These are phyloP conservation scores for Trichoderma oligosporum DNA, from an alignment of 2,329 filamentous ascomycete genomes.

Conservation along the genomic window DNA sequence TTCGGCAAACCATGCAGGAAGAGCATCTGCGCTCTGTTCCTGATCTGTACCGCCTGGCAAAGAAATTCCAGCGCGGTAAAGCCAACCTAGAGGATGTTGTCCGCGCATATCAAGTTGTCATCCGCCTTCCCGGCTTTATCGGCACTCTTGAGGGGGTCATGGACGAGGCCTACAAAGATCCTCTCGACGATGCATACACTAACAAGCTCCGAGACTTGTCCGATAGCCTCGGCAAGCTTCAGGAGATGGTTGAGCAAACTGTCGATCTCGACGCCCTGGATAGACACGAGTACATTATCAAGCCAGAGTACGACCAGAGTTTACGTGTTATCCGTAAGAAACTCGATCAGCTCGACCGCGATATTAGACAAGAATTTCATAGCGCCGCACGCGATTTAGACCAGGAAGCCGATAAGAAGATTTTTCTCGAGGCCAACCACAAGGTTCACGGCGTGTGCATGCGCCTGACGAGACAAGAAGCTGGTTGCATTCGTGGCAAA, in stretches of 20 bases:
- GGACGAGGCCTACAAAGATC: slow-evolving; percentile 88
- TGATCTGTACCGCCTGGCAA: slow-evolving; percentile 87
- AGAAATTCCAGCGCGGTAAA: slow-evolving; percentile 87
- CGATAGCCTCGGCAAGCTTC: slow-evolving; percentile 76
- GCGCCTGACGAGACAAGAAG: slow-evolving; percentile 85
- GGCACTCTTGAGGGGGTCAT: slow-evolving; percentile 87
- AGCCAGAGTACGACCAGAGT: slow-evolving; percentile 91
- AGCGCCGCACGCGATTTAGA: slow-evolving; percentile 74
- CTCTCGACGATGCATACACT: slow-evolving; percentile 83
- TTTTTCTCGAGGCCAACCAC: slow-evolving; percentile 89
- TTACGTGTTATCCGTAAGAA: slow-evolving; percentile 86
- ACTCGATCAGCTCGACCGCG: slow-evolving; percentile 75
- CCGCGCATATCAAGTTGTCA: slow-evolving; percentile 88
- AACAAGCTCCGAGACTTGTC: slow-evolving; percentile 73
- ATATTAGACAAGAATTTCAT: slow-evolving; percentile 80
- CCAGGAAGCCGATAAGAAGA: slow-evolving; percentile 96
- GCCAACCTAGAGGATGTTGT: slow-evolving; percentile 96
- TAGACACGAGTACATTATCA: slow-evolving; percentile 98
- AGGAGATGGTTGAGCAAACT: slow-evolving; percentile 98
- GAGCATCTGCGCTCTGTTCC: slow-evolving; percentile 90
- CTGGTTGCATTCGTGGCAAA: slow-evolving; percentile 89
- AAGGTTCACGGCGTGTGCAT: slow-evolving; percentile 96
- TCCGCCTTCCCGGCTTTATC: slow-evolving; percentile 85
- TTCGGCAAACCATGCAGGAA: slow-evolving; percentile 94
- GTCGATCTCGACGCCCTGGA: slow-evolving; percentile 94